Conservation (phyloP, 495 filamentous ascomycete genomes). For the Xylona heveae region DNA sequence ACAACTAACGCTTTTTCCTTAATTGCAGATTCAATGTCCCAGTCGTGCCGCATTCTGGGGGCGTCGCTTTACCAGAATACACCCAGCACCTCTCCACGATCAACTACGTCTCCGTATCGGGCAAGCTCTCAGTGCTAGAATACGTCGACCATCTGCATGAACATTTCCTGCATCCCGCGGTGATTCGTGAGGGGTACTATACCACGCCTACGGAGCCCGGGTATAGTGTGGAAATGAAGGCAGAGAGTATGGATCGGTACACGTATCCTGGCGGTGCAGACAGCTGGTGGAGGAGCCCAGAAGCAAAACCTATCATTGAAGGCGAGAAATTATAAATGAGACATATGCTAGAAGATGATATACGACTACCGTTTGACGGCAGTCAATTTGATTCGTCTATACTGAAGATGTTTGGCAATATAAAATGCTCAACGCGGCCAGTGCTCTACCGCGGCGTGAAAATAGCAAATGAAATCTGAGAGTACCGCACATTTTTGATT, state of each 20-base stretch:
- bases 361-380: too few relatives aligned
- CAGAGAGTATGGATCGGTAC: conserved; percentile 62
- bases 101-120: conserved; percentile 77
- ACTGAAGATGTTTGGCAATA: too few relatives aligned
- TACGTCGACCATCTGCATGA: conserved; percentile 90
- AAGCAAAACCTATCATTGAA: conserved; percentile 17
- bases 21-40: conserved; percentile 33
- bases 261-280: conserved; percentile 55
- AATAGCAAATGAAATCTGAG: too few relatives aligned
- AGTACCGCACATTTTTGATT: too few relatives aligned
- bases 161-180: conserved; percentile 67
- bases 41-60: conserved; percentile 74
- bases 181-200: conserved; percentile 71
- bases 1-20: conserved; percentile 3
- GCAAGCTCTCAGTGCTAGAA: conserved; percentile 64
- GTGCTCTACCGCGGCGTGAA: too few relatives aligned
- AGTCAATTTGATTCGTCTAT: too few relatives aligned
- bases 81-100: conserved; percentile 88
- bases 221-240: conserved; percentile 86
- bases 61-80: conserved; percentile 83
- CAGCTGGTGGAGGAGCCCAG: conserved; percentile 48
- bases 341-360: too few relatives aligned
- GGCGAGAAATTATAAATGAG: conserved; percentile 17
- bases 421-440: too few relatives aligned
- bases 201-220: conserved; percentile 64